Conservation (phyloP, 352 stramenopile genomes). For the Phytophthora crassamura region DNA sequence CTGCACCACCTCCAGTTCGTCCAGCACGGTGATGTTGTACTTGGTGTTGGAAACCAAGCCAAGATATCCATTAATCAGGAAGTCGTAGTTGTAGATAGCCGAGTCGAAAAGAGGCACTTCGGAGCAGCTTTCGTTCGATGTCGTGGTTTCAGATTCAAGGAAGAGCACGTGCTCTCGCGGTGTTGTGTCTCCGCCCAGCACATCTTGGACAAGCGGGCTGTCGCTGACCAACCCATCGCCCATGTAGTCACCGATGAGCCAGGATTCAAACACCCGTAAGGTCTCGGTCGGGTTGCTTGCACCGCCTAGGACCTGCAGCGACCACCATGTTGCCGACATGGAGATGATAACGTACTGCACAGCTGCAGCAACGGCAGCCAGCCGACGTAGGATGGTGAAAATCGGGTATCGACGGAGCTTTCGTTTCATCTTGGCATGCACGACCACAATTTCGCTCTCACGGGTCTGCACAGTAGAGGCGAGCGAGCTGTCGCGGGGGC, state of each 20-base stretch:
- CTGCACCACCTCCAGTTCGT: constrained; percentile 12
- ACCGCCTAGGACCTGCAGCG: constrained; percentile 12
- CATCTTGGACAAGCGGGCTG: constrained; percentile 22
- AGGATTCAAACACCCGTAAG: neutral
- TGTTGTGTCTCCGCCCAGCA: constrained; percentile 18
- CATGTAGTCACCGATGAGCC: constrained; percentile 23
- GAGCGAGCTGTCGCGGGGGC: neutral
- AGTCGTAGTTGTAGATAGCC: constrained; percentile 21
- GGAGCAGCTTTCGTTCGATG: constrained; percentile 1
- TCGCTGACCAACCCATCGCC: constrained; percentile 22
- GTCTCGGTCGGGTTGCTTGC: constrained; percentile 5
- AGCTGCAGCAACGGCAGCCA: constrained; percentile 20
- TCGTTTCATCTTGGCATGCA: neutral
- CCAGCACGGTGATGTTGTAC: constrained; percentile 41
- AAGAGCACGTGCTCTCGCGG: constrained; percentile 33
- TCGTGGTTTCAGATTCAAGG: constrained; percentile 16
- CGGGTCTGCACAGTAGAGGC: neutral
- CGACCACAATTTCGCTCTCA: neutral
- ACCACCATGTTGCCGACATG: constrained; percentile 10
- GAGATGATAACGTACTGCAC: constrained; percentile 29
- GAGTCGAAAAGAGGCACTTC: constrained; percentile 3
- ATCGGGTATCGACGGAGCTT: neutral
- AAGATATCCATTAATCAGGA: constrained; percentile 34
- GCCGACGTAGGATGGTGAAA: constrained; percentile 24
- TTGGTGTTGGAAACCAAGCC: constrained; percentile 13